Conservation (phyloP, 345 rosid species). For the Arabidopsis thaliana region TAIR10.1 NC_003070.9:28833501-28834000, state of each 20-base stretch:
- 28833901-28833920: constrained; percentile 94
- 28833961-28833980: constrained; percentile 90
- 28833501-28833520: constrained; percentile 11
- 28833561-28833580: constrained; percentile 77
- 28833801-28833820: constrained; percentile 95
- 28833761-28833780: constrained; percentile 82
- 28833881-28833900: constrained; percentile 98
- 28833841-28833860: constrained; percentile 95
- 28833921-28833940: constrained; percentile 93
- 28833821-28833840: constrained; percentile 95
- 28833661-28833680: constrained; percentile 15
- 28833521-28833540: constrained; percentile 28
- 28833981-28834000: constrained; percentile 98
- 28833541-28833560: constrained; percentile 70
- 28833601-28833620: constrained; percentile 77
- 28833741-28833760: constrained; percentile 91
- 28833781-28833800: constrained; percentile 91
- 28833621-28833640: constrained; percentile 82
- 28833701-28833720: constrained; percentile 17
- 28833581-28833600: constrained; percentile 74
- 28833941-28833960: constrained; percentile 93
- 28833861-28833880: constrained; percentile 91
- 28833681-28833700: constrained; percentile 10
- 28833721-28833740: constrained; percentile 56
- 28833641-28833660: constrained; percentile 85